Conservation (phyloP, 2,329 filamentous ascomycete species). For the Beauveria sp. region DNA sequence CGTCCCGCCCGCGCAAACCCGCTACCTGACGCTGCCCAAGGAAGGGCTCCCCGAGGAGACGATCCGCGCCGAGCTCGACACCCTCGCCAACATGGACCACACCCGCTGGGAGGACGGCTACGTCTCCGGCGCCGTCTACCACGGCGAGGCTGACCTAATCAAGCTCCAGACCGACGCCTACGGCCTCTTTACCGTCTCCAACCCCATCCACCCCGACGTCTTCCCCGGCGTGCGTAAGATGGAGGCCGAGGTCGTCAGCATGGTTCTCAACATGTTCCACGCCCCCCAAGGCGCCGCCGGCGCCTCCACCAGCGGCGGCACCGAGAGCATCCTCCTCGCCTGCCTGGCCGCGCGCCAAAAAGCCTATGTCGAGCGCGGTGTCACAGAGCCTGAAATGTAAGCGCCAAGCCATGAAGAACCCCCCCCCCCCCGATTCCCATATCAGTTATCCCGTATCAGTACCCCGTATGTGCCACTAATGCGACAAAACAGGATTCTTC, state of each 20-base stretch:
- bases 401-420: slow-evolving; percentile 17
- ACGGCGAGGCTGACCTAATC: slow-evolving; percentile 76
- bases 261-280: slow-evolving; percentile 87
- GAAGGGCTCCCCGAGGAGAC: slow-evolving; percentile 76
- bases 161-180: slow-evolving; percentile 88
- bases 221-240: slow-evolving; percentile 98
- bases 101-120: slow-evolving; percentile 94
- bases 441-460: no score
- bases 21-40: slow-evolving; percentile 70
- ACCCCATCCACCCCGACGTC: slow-evolving; percentile 95
- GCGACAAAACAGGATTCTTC: slow-evolving; percentile 62
- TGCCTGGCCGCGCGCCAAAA: slow-evolving; percentile 86
- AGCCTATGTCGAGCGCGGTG: slow-evolving; percentile 73
- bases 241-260: slow-evolving; percentile 95
- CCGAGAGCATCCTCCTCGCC: slow-evolving; percentile 95
- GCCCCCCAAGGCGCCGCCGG: slow-evolving; percentile 79
- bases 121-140: slow-evolving; percentile 92
- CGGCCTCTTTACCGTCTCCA: slow-evolving; percentile 87
- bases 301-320: slow-evolving; percentile 85
- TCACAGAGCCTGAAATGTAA: slow-evolving; percentile 92
- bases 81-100: slow-evolving; percentile 79
- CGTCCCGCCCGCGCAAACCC: slow-evolving; percentile 62
- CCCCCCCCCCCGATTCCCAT: not conserved
- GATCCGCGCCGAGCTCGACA: slow-evolving; percentile 70
- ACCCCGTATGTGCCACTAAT: not conserved